Base-by-base conservation (phyloP, 148 eudicot genomes). In the Amaranthus hypochondriacus region DNA sequence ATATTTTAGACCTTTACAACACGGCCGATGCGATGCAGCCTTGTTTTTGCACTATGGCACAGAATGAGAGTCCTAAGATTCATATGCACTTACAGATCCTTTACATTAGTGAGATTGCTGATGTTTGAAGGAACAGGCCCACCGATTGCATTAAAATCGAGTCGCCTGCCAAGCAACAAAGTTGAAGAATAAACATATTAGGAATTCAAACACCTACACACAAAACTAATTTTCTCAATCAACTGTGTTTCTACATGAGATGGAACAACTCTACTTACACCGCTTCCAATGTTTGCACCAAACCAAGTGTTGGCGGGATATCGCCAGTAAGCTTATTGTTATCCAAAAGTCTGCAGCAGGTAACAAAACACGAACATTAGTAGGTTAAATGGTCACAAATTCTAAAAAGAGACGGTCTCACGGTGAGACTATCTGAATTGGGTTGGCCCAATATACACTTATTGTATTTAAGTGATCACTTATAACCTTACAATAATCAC, bases 81-180 rank as follows among this genome's bases (percentile, higher is more conserved):
- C 3, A 59, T 14, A 4, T 54, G 50, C 18, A 79, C 91, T 86
- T 85, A 93, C 98, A 90, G 44, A 47, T 83, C 84, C 51, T 70
- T 84, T 60, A 89, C 71, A 8, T 48, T 46, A 13, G 77, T 79
- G 75, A 93, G 98, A 49, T 84, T 86, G 88, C 76, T 80, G 80
- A 90, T 60, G 72, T 81, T 85, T 65, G 81, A 62, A 11, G 96
- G 92, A 21, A 89, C 83, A 66, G 83, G 12, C 50, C 96, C 96
- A 71, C 70, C 85, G 5, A 89, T 77, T 4, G 68, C 81, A 73
- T 93, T 93, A 73, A 82, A 73, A 70, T 90, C 98, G 5, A 93
- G 87, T 43, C 92, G 93, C 56, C 98, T 93, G 88, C 52, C 10
- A 73, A 56, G 11, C 58, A 73, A 78, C 21, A 61, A 66, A 59